Percentiles rank a stretch among this genome's conserved stretches.
Conservation (phyloP, 2,329 filamentous ascomycete genomes). For the Ilyonectria sp. region DNA sequence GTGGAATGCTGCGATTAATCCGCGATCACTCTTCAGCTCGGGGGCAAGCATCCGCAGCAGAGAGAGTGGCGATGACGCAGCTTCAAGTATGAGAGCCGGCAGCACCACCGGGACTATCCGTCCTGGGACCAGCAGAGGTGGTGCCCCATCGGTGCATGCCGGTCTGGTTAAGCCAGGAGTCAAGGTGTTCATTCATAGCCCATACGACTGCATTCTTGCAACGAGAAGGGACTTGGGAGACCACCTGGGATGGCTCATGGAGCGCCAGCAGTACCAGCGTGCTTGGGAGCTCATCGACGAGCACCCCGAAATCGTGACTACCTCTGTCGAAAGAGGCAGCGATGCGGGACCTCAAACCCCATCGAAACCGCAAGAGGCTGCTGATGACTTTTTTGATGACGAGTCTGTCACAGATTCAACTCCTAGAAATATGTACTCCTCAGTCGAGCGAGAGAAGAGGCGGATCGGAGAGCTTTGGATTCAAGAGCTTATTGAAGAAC, state of each 20-base stretch:
- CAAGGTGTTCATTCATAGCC: slow-evolving; percentile 94
- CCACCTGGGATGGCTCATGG: slow-evolving; percentile 87
- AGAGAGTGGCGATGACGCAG: slow-evolving; percentile 71
- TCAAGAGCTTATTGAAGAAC: slow-evolving; percentile 82
- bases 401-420: slow-evolving; percentile 69
- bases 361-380: slow-evolving; percentile 56
- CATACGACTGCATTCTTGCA: slow-evolving; percentile 95
- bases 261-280: slow-evolving; percentile 84
- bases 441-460: slow-evolving; percentile 88
- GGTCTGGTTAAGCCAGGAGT: slow-evolving; percentile 69
- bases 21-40: slow-evolving; percentile 89
- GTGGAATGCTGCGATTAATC: slow-evolving; percentile 93
- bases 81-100: slow-evolving; percentile 62
- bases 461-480: slow-evolving; percentile 95
- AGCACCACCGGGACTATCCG: slow-evolving; percentile 53
- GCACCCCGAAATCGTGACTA: slow-evolving; percentile 80
- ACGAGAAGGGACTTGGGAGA: slow-evolving; percentile 90
- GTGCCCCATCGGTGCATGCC: slow-evolving; percentile 62
- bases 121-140: slow-evolving; percentile 45
- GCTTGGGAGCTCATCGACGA: slow-evolving; percentile 93
- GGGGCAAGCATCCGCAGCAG: slow-evolving; percentile 81
- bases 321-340: slow-evolving; percentile 56
- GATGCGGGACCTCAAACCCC: slow-evolving; percentile 60
- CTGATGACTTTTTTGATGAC: slow-evolving; percentile 83
- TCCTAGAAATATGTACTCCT: slow-evolving; percentile 71